Base-by-base conservation (phyloP, 257 asterid species). In the Catharanthus roseus region DNA sequence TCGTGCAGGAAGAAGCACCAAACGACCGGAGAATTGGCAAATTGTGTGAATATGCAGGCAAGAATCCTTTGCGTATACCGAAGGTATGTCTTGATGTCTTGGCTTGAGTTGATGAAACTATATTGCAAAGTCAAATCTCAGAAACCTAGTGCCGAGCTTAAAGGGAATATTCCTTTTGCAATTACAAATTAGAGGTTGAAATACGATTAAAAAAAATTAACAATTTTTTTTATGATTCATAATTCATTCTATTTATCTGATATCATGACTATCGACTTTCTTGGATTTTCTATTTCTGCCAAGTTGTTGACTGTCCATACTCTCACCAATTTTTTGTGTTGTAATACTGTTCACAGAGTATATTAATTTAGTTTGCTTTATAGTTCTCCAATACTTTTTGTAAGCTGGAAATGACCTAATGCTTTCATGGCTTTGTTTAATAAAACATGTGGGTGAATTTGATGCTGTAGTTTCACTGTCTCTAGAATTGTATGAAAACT, bases 41-140 rank as follows among this genome's bases (percentile, higher is more conserved):
- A 85, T 80, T 95, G 76, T 91, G 99, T 68, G 99, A 95, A 73
- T 95, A 95, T 78, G 97, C 95, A 70, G 85, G 87, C 0, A 95
- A 91, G 80, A 95, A 95, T 82, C 99, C 99, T 60, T 68, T 89
- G 86, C 96, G 99, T 71, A 95, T 95, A 75, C 99, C 99, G 21
- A 95, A 91, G 96, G 99, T 93, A 85, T 65, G 3, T 6, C 65
- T 38, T 45, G n/a, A n/a, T 75, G 45, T 28, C 1, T 19, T 64
- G 54, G 2, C 8, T 39, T 21, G 56, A 21, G 23, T 56, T 56
- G 54, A 18, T 55, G 28, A 28, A 9, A 10, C 47, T 42, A 12
- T 42, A 42, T 7, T 42, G 10, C 47, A 42, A 6, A 42, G 47
- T 42, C 1, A 10, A 4, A 3, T 42, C 11, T 42, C 47, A 3